Conservation (phyloP, 768 basidiomycete species). For the Ramaria rubella region DNA sequence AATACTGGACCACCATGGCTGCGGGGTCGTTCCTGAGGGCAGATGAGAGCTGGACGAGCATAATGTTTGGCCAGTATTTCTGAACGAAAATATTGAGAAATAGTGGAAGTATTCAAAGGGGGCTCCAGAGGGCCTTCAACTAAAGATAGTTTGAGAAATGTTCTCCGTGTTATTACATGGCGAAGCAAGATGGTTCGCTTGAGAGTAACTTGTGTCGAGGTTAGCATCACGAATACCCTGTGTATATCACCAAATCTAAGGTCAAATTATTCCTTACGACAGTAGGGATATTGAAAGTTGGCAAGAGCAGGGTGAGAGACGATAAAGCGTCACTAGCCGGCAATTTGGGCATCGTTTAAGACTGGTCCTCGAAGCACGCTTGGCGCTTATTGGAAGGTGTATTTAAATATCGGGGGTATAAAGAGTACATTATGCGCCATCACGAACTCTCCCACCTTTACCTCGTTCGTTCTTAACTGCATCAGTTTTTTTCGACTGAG, state of each 20-base stretch:
- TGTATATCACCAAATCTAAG: no score
- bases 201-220: neutral
- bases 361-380: neutral
- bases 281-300: no score
- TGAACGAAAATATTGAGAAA: conserved; percentile 38
- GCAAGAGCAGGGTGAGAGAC: no score
- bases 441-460: neutral
- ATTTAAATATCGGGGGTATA: no score
- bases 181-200: neutral
- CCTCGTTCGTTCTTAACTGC: conserved; percentile 13
- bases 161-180: neutral
- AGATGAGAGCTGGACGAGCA: conserved; percentile 56
- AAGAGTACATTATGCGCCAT: no score
- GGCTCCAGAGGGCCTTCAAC: conserved; percentile 14
- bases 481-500: conserved; percentile 14
- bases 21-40: conserved; percentile 48
- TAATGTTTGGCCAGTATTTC: conserved; percentile 47
- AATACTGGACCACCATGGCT: conserved; percentile 57
- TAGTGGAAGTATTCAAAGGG: conserved; percentile 5
- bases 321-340: no score
- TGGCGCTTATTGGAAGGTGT: neutral
- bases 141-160: conserved; percentile 9
- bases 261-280: no score
- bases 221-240: neutral
- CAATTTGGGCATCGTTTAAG: no score